Percentiles rank a stretch among this genome's conserved stretches.
phyloP scores from a whole-genome alignment of 345 rosid genomes.

The Erucastrum elatum region DNA sequence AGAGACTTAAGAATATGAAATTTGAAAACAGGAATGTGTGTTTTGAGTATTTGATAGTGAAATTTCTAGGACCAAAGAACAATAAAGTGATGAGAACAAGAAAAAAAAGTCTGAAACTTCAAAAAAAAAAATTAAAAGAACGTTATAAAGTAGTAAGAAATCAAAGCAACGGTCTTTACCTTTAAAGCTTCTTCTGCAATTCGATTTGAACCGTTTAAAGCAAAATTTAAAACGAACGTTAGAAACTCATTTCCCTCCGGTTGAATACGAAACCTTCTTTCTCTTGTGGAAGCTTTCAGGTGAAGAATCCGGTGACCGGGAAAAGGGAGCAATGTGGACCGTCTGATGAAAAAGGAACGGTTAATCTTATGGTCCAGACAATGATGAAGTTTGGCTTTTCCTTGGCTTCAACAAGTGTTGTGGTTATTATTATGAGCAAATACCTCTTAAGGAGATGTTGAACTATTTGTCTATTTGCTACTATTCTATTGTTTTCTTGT shows the following conservation, averaged over 20 bases:
- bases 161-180: slow-evolving; percentile 53
- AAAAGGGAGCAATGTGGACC: slow-evolving; percentile 5
- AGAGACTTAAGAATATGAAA: neutral
- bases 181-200: slow-evolving; percentile 47
- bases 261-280: neutral
- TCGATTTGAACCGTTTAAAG: slow-evolving; percentile 44
- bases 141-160: slow-evolving; percentile 29
- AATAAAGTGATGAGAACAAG: slow-evolving; percentile 18
- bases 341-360: slow-evolving; percentile 10
- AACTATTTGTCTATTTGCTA: neutral
- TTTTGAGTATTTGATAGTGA: slow-evolving; percentile 27
- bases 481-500: slow-evolving; percentile 3
- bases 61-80: slow-evolving; percentile 22
- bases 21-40: slow-evolving; percentile 27
- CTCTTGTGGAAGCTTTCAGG: neutral
- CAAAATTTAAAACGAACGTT: slow-evolving; percentile 18
- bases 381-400: slow-evolving; percentile 1
- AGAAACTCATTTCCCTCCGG: neutral
- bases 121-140: slow-evolving; percentile 39
- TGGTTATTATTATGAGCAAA: neutral
- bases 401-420: neutral
- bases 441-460: neutral
- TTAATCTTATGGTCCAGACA: neutral
- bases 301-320: neutral
- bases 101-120: neutral